Base-by-base conservation (phyloP, 345 rosid species). In the Linum usitatissimum region DNA sequence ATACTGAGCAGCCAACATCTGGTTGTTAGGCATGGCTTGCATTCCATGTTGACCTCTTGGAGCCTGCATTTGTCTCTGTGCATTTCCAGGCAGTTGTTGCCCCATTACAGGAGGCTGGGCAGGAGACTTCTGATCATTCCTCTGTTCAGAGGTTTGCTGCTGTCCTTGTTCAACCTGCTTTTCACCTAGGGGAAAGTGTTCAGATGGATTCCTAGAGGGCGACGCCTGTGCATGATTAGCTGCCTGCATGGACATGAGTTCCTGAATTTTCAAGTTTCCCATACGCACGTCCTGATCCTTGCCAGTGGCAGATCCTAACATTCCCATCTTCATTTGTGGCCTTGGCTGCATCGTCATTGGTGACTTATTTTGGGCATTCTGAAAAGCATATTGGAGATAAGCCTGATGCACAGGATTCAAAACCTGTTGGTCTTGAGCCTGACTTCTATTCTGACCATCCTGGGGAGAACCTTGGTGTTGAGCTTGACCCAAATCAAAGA, bases 361-460 rank as follows among this genome's bases (percentile, higher is more conserved):
- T 18, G 90, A 76, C 75, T 86, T 86, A 54, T 85, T 88, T 59
- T 73, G 96, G 17, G 83, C 64, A 40, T 83, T 85, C 65, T 83
- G 90, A 30, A 78, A 69, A 76, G 91, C 92, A 77, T 66, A 82
- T 71, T 90, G 99, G 30, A 83, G 68, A 83, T 86, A 86, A 4
- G 95, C 97, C 75, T 90, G 97, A 59, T 88, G 96, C 68, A 78
- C 75, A 3, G 96, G 96, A 70, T 78, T 94, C 60, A 85, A 63
- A 61, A 61, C 73, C 73, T 86, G 96, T 66, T 82, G 88, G 57
- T 87, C 94, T 55, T 59, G 65, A 69, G 78, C 71, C 61, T 78
- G 86, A 75, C 66, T 73, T 70, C 89, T 79, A 64, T 66, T 82
- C 70, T 80, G 90, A 60, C 83, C 83, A 38, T 88, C 99, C 74